Conservation (phyloP, 352 stramenopile species). For the Lagenidium giganteum region DNA sequence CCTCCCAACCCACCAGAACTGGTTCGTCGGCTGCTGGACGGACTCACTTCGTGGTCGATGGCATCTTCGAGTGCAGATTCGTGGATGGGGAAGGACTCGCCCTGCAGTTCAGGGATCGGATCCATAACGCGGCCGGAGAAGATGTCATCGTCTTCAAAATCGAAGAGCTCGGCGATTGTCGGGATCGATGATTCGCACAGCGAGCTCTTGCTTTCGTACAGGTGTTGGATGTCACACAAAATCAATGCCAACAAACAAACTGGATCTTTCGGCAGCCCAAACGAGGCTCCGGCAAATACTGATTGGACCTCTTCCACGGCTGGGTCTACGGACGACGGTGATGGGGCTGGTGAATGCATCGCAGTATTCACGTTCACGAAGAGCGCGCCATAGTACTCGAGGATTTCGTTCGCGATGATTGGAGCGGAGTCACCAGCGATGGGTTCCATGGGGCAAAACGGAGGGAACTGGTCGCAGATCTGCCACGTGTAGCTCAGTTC, state of each 20-base stretch:
- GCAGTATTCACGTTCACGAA: constrained; percentile 44
- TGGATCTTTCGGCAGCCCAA: constrained; percentile 43
- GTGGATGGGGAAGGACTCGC: too few relatives aligned
- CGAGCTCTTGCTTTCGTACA: constrained; percentile 75
- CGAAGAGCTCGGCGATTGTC: constrained; percentile 60
- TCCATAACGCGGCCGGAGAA: too few relatives aligned
- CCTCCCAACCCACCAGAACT: constrained; percentile 37
- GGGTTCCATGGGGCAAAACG: constrained; percentile 31
- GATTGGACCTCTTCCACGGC: constrained; percentile 2
- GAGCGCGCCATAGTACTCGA: constrained; percentile 67
- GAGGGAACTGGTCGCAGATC: constrained; percentile 56
- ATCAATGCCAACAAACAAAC: constrained; percentile 62
- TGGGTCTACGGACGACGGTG: constrained; percentile 12
- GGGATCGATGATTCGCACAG: constrained; percentile 60
- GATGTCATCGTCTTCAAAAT: constrained; percentile 74
- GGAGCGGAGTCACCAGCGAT: constrained; percentile 55
- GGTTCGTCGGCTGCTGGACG: too few relatives aligned
- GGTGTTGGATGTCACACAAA: constrained; percentile 74
- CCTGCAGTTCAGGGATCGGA: too few relatives aligned
- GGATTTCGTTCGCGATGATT: constrained; percentile 70
- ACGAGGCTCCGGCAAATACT: constrained; percentile 17
- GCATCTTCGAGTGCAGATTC: too few relatives aligned
- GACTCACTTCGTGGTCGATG: too few relatives aligned
- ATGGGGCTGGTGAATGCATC: background rate
- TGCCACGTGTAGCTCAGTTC: constrained; percentile 75